Evolutionary conservation across 2,329 filamentous ascomycete genomes (phyloP).

Genomic region (Sclerotinia minor): DNA sequence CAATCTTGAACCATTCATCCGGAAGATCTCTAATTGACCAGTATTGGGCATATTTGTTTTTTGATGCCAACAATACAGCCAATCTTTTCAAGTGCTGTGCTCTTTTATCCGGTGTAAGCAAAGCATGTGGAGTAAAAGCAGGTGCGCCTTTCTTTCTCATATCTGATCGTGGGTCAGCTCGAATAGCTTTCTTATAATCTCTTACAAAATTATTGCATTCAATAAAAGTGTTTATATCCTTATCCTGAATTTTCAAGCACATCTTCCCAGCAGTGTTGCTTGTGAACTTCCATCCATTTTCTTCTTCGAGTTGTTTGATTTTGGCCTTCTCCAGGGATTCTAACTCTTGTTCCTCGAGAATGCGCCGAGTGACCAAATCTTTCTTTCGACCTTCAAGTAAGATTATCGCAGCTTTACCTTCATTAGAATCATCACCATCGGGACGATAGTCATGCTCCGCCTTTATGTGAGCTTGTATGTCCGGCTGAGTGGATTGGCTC

Average conservation of each 20-base stretch:
- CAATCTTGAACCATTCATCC: background rate
- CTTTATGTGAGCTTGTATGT: background rate
- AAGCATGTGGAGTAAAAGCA: background rate
- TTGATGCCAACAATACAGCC: background rate
- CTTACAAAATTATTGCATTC: conserved; percentile 3
- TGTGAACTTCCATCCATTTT: background rate
- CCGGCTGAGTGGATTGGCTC: background rate
- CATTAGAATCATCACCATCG: background rate
- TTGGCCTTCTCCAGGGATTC: background rate
- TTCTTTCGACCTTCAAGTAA: background rate
- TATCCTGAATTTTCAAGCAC: background rate
- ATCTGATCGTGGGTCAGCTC: background rate
- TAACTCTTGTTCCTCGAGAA: background rate
- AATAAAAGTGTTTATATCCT: background rate
- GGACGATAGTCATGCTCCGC: background rate
- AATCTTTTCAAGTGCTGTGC: background rate
- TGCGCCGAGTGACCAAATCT: background rate
- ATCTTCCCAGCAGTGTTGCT: background rate
- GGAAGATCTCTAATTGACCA: background rate
- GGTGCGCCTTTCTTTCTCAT: background rate
- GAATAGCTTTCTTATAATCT: background rate
- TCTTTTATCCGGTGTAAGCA: background rate
- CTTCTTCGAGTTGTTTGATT: background rate
- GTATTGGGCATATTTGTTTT: background rate
- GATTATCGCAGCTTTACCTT: background rate